Base-by-base conservation (phyloP, 495 filamentous ascomycete species). In the Daldinia vernicosa region DNA sequence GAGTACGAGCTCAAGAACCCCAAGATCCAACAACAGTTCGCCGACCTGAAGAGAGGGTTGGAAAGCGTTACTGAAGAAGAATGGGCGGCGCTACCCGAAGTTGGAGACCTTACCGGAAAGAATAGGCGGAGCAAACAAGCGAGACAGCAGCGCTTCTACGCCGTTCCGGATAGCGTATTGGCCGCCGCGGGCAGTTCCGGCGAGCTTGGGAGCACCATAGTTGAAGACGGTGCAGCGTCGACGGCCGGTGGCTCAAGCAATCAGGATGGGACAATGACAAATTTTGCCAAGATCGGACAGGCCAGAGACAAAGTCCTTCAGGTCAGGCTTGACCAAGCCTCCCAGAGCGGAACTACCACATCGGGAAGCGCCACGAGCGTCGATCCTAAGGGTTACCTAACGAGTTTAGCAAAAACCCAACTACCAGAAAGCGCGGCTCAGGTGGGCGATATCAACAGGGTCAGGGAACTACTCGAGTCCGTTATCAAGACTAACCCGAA, bases 21-120 rank as follows among this genome's bases (percentile, higher is more conserved):
- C 4, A 99, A 98, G 80, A 98, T 99, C 58, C 93, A 97, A 80
- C 94, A 98, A 73, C 95, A 98, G 77, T 99, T 99, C 76, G 94
- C 94, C 77, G 96, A 97, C 71, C 84, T 98, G 51, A 99, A 98
- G 80, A 86, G 96, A 74, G 93, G 91, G 1, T 85, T 99, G 26
- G 91, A 91, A 35, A 90, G 89, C 15, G 90, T 99, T 55, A 93
- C 91, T 61, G 95, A 98, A 81, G 95, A 98, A 58, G 94, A 98
- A 67, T 99, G 95, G 95, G 94, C 94, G 45, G 94, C 89, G 67
- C 84, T 99, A 30, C 95, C 95, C 7, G 95, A 99, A 71, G 94
- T 97, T 39, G 95, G 95, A 63, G 95, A 99, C 79, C 86, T 98
- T 65, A 99, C 95, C 0, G 95, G 96, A 53, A 94, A 92, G 79